phyloP scores from a whole-genome alignment of 768 basidiomycete genomes.

The Phlegmacium glaucopus region DNA sequence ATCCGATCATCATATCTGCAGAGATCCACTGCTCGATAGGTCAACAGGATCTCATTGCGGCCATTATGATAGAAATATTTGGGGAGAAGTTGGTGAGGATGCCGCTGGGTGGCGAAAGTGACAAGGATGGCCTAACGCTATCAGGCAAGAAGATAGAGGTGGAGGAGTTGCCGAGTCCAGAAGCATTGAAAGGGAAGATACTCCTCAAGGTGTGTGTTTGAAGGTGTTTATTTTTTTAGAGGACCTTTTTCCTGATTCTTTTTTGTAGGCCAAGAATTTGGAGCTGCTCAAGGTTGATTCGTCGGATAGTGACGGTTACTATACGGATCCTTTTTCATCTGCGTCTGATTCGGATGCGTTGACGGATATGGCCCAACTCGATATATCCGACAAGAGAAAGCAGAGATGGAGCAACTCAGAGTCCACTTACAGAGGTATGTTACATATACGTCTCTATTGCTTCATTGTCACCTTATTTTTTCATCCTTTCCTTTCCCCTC shows the following conservation, averaged over 20 bases:
- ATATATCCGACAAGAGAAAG: constrained; percentile 2
- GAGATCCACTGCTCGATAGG: constrained; percentile 84
- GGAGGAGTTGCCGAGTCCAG: constrained; percentile 78
- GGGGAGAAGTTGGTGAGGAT: constrained; percentile 39
- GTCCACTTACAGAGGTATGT: constrained; percentile 29
- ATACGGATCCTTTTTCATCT: constrained; percentile 23
- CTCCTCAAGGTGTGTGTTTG: constrained; percentile 62
- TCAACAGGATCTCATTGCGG: constrained; percentile 48
- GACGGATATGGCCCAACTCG: constrained; percentile 17
- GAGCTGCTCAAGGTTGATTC: constrained; percentile 34
- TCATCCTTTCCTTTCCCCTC: background rate
- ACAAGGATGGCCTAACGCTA: too few relatives aligned
- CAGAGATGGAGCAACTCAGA: constrained; percentile 21
- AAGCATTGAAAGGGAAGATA: constrained; percentile 76
- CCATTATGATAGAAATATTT: constrained; percentile 46
- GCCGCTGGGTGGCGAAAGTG: constrained; percentile 38
- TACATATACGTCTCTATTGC: background rate
- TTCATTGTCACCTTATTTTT: background rate
- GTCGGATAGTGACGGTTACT: constrained; percentile 17
- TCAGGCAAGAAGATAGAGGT: constrained; percentile 33
- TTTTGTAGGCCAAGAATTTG: constrained; percentile 72
- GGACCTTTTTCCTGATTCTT: background rate
- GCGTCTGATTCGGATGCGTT: constrained; percentile 37
- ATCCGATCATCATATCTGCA: constrained; percentile 96
- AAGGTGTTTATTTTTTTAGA: background rate